Base-by-base conservation (phyloP, 768 basidiomycete species). In the Pleurotus giganteus region DNA sequence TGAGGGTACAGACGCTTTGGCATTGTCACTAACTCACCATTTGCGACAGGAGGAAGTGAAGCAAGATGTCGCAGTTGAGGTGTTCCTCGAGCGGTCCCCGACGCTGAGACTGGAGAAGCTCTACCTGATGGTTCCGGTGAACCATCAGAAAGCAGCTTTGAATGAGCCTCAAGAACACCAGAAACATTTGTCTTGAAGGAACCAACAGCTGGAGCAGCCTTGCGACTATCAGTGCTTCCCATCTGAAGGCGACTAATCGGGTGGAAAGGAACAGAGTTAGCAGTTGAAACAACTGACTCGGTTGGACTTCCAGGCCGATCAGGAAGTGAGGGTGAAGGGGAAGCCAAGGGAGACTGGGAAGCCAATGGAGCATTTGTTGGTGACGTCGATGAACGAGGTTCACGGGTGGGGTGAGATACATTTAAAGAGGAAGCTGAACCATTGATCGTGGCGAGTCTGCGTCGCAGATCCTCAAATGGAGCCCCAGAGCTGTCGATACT, bases 161-260 rank as follows among this genome's bases (percentile, higher is more conserved):
- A 79, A 42, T 92, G 86, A 0, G 88, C 78, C 62, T 98, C 90
- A 54, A 97, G 68, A 41, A 92, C 70, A 0, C 96, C 96, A 7
- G 84, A 78, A 0, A 90, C 96, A 63, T 87, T 94, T 5, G 85
- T 81, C 64, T 83, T 88, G 5, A 90, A 91, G 2, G 94, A 89
- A 1, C 90, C 94, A 36, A 98, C 73, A 3, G 94, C 92, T 24
- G 97, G 90, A 0, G 91, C 90, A 3, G 91, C 94, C 65, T 96
- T 95, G 60, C 86, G 85, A 1, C 85, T 81, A 59, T 94, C 92
- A 11, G 77, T 78, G 46, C 84, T 82, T 4, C 88, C 88, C 12
- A 89, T 75, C 24, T 89, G 88, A 41, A 91, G 66, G 34, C 85
- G 76, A 57, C 85, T 86, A 12, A 78, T 66, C 2, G 78, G 78